Conservation (phyloP, 257 asterid genomes). For the Osmanthus fragrans region DNA sequence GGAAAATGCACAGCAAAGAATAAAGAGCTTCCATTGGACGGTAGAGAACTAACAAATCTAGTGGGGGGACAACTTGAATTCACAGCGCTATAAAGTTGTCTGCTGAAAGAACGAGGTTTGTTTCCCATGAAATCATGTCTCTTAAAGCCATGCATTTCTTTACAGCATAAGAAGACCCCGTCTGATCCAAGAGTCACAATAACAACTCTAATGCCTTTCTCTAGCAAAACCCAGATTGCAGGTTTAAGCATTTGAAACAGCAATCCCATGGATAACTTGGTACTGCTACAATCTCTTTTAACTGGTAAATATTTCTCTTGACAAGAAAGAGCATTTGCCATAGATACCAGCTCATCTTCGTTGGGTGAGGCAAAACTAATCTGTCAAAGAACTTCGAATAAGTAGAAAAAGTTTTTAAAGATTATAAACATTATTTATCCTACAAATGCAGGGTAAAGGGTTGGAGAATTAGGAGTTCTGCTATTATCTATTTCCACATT, state of each 20-base stretch:
- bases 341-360: constrained; percentile 88
- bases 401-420: constrained; percentile 1
- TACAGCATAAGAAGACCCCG: constrained; percentile 76
- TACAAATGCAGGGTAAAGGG: background rate
- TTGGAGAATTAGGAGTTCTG: background rate
- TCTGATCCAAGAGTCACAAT: constrained; percentile 79
- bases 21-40: constrained; percentile 28
- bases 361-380: constrained; percentile 85
- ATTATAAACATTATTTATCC: background rate
- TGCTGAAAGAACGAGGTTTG: constrained; percentile 32
- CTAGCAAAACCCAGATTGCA: constrained; percentile 67
- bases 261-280: constrained; percentile 35
- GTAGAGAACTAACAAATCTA: constrained; percentile 30
- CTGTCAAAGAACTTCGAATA: constrained; percentile 39
- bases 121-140: constrained; percentile 23
- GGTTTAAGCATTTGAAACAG: constrained; percentile 75
- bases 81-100: constrained; percentile 48
- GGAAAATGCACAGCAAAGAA: constrained; percentile 67
- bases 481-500: background rate
- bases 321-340: constrained; percentile 78
- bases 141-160: constrained; percentile 31
- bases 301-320: constrained; percentile 46
- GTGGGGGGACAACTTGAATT: constrained; percentile 48
- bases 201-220: constrained; percentile 74
- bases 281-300: constrained; percentile 28